These are phyloP conservation scores for Globisporangium middletonii DNA, from an alignment of 352 stramenopile genomes.

Conservation along the genomic window DNA sequence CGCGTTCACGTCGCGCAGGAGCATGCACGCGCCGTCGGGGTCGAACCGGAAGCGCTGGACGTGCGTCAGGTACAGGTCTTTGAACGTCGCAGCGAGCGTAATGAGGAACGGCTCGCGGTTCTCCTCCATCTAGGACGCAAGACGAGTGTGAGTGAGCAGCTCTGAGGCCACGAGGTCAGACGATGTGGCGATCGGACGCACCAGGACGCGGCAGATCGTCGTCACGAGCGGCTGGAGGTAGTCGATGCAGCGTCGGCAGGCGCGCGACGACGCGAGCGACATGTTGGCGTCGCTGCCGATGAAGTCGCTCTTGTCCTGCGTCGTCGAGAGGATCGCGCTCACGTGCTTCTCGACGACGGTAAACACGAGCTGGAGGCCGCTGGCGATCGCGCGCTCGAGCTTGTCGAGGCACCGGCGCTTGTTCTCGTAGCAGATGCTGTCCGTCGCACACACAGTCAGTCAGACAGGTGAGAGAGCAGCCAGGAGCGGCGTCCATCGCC, in stretches of 20 bases:
- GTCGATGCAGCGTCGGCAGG: slow-evolving; percentile 64
- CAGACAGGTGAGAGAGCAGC: neutral
- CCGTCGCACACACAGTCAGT: neutral
- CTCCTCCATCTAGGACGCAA: slow-evolving; percentile 32
- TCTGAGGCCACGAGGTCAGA: too few species aligned
- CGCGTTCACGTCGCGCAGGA: slow-evolving; percentile 73
- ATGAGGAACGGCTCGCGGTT: slow-evolving; percentile 65
- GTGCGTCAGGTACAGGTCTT: slow-evolving; percentile 70
- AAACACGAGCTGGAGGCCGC: slow-evolving; percentile 46
- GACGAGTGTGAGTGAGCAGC: too few species aligned
- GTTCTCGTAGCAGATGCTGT: slow-evolving; percentile 72
- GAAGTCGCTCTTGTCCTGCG: slow-evolving; percentile 75
- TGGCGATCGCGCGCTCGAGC: slow-evolving; percentile 46
- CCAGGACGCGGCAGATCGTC: slow-evolving; percentile 43
- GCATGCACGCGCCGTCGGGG: slow-evolving; percentile 72
- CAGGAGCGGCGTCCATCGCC: too few species aligned
- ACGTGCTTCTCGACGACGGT: slow-evolving; percentile 61
- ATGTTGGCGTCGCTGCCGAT: slow-evolving; percentile 67
- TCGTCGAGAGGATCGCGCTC: slow-evolving; percentile 33
- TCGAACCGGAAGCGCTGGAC: slow-evolving; percentile 77
- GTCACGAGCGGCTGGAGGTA: slow-evolving; percentile 61
- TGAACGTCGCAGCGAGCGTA: slow-evolving; percentile 47
- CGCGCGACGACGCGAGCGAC: slow-evolving; percentile 63
- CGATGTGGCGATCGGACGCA: slow-evolving; percentile 25
- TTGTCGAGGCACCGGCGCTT: slow-evolving; percentile 65